phyloP scores from a whole-genome alignment of 768 basidiomycete species.

The Tylopilus sp. region DNA sequence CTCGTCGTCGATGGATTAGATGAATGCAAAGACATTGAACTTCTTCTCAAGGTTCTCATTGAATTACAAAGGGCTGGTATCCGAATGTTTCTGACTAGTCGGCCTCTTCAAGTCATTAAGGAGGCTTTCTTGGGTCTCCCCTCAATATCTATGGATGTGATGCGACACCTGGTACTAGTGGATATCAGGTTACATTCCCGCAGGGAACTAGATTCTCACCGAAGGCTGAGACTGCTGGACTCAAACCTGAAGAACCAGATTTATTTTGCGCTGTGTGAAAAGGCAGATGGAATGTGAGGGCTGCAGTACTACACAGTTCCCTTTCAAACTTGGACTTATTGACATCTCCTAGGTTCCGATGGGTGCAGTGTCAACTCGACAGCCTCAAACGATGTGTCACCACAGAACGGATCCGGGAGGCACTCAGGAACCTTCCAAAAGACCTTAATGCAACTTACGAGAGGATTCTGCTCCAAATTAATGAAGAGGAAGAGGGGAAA shows the following conservation, averaged over 20 bases:
- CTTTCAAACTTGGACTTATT: no score
- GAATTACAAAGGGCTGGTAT: not conserved
- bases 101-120: conserved; percentile 10
- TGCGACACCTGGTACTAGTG: not conserved
- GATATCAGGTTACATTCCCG: conserved; percentile 10
- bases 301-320: not conserved
- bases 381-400: conserved; percentile 7
- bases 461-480: conserved; percentile 2
- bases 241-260: conserved; percentile 6
- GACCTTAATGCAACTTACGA: conserved; percentile 6
- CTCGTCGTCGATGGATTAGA: conserved; percentile 17
- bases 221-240: not conserved
- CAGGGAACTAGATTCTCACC: conserved; percentile 6
- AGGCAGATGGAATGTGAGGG: conserved; percentile 15
- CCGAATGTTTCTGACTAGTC: conserved; percentile 6
- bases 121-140: not conserved
- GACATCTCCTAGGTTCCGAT: conserved; percentile 4
- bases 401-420: not conserved
- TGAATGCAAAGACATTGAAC: conserved; percentile 12
- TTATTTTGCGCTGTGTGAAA: not conserved
- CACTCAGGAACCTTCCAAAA: conserved; percentile 4
- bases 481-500: not conserved
- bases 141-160: conserved; percentile 2
- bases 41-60: not conserved
- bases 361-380: conserved; percentile 15